Base-by-base conservation (phyloP, 2,329 filamentous ascomycete species). In the Colletotrichum sp. region DNA sequence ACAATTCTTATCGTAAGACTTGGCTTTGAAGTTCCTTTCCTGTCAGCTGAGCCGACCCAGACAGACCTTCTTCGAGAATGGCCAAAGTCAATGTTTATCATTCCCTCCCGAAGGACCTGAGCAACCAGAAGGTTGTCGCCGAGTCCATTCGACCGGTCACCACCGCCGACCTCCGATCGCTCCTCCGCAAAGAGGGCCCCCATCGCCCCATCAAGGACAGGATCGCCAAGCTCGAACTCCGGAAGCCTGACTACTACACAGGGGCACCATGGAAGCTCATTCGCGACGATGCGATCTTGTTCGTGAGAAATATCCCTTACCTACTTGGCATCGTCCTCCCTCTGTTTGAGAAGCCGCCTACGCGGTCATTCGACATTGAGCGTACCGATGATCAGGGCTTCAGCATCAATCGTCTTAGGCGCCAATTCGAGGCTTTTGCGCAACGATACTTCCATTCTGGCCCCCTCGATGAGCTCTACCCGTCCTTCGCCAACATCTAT, bases 401-500 rank as follows among this genome's bases (percentile, higher is more conserved):
- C n/a, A 24, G 62, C 12, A 26, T 70, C 26, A 44, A 21, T 10
- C 68, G 68, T 28, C 8, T 59, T 9, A 66, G 44, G 26, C 49
- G 12, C 26, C 32, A 49, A 39, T 64, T 44, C 15, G 70, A 76
- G 32, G 34, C 21, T 4, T 34, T 28, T 4, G 64, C 72, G 57
- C 70, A 76, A 7, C 70, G 49, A 9, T 76, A 64, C 3, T 86
- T 85, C 71, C 86, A 87, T 49, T 90, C 90, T 1, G 90, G 86
- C 10, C 80, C 87, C 63, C 85, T 94, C 64, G 92, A 93, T 78
- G 94, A 96, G 84, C 85, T 95, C 12, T 90, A 92, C 76, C 88
- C 88, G 2, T 93, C 90, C 0, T 73, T 79, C 13, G 82, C 84
- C 49, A 95, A 95, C 78, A 39, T 92, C 1, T 34, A 55, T 28